A percentile compares a stretch with the other conserved stretches of the same genome.
Conservation (phyloP, 176 grass and related monocot species). For the Eremochloa ophiuroides region DNA sequence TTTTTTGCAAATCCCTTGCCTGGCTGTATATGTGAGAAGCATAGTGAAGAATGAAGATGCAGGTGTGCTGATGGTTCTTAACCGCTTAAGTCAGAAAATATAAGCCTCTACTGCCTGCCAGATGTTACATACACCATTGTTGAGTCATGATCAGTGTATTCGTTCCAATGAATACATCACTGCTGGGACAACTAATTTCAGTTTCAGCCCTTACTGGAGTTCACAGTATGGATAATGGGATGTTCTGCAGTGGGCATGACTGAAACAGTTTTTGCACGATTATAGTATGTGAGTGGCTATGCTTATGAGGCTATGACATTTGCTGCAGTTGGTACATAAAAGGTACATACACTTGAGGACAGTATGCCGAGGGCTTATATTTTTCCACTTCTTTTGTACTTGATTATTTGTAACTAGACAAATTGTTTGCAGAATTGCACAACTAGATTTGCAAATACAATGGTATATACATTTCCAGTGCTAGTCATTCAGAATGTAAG, state of each 20-base stretch:
- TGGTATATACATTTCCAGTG: background rate
- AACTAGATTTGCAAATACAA: background rate
- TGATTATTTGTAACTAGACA: background rate
- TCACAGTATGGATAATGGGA: background rate
- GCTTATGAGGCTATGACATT: background rate
- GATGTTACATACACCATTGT: background rate
- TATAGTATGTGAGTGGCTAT: background rate
- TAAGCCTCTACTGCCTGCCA: background rate
- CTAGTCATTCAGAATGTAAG: background rate
- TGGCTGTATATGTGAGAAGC: conserved; percentile 88
- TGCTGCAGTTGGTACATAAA: conserved; percentile 1
- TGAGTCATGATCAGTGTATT: background rate
- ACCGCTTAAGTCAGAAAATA: background rate
- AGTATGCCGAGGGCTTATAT: background rate
- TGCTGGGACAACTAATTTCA: background rate
- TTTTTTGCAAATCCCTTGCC: conserved; percentile 96
- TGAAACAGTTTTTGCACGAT: background rate
- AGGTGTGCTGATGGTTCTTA: conserved; percentile 1
- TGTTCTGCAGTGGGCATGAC: background rate
- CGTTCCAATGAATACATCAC: background rate
- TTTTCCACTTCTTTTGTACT: background rate
- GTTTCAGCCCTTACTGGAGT: background rate
- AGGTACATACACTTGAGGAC: conserved; percentile 1
- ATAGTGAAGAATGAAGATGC: conserved; percentile 38
- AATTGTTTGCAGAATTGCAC: background rate